Evolutionary conservation across 73 alveolate species (phyloP), one percentile per base, ranked within the genome.

Genomic region (Paramecium bursaria): DNA sequence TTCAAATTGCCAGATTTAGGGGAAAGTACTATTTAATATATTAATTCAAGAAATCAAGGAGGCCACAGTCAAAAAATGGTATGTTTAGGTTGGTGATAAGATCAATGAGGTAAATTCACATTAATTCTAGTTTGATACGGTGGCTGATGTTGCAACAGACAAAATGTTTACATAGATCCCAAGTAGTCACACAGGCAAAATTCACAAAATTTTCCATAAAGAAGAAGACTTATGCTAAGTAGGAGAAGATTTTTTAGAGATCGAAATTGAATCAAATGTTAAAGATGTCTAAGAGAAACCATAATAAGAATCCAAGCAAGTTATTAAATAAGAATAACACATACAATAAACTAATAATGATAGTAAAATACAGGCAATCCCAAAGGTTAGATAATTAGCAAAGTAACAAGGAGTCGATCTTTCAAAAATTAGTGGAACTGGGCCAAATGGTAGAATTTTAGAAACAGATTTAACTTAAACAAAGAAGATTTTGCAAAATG

Each of bases 301-400:
- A n/a, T 48, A 79, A 55, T 21, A 9, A 25, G 60, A 79, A 13
- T 21, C 85, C 33, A 79, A 30, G 11, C 19, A 48, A 39, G 89
- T 53, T 15, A 17, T 51, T 13, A 29, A 79, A 26, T 53, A 79
- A 15, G 15, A 31, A 39, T 42, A 27, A 4, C 29, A 23, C 17
- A 26, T 73, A 4, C 50, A 79, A 22, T 23, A 51, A 55, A 19
- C 73, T n/a, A 11, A 31, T 7, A 13, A 7, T 15, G 17, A 57
- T 2, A 73, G 67, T 17, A 85, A 88, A 73, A 90, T 86, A 5
- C 88, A 92, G 27, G 92, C 98, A 4, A 92, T 97, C n/a, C 98
- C 97, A 19, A 92, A 96, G 13, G 92, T 91, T n/a, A 55, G 98
- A 48, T 31, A 77, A 29, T 39, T 86, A 2, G 98, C 98, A 3